Evolutionary conservation across 345 rosid genomes (phyloP).

Genomic region (Ceriops zippeliana): DNA sequence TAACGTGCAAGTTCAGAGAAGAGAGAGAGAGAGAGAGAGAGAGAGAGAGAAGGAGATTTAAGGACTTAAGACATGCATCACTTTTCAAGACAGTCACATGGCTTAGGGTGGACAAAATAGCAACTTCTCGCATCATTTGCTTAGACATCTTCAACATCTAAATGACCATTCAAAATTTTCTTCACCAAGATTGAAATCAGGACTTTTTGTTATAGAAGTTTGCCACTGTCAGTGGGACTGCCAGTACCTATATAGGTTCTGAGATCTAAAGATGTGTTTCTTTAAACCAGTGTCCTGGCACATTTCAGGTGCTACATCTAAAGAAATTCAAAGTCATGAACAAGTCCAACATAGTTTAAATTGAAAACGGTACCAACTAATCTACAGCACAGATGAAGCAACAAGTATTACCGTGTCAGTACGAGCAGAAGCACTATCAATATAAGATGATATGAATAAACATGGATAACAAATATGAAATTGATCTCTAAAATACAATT

Average conservation of each 20-base stretch:
- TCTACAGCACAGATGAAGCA: no score
- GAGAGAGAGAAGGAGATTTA: not conserved
- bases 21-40: slow-evolving; percentile 1
- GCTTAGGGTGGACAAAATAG: not conserved
- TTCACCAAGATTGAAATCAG: not conserved
- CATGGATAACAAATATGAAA: no score
- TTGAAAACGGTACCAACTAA: no score
- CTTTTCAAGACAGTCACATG: not conserved
- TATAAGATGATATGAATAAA: no score
- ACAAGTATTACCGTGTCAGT: no score
- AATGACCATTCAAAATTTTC: not conserved
- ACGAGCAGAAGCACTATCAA: no score
- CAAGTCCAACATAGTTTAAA: not conserved
- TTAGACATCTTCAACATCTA: not conserved
- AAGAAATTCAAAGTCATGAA: not conserved
- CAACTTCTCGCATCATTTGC: not conserved
- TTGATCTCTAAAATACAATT: no score
- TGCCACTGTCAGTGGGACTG: not conserved
- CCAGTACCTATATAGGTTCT: not conserved
- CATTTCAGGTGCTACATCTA: not conserved
- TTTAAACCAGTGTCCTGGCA: not conserved
- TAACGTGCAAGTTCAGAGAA: slow-evolving; percentile 1
- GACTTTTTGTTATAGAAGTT: not conserved
- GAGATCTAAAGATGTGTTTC: not conserved
- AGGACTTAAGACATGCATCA: no score